phyloP scores from a whole-genome alignment of 2,329 filamentous ascomycete genomes.

The Fusarium mangiferae region DNA sequence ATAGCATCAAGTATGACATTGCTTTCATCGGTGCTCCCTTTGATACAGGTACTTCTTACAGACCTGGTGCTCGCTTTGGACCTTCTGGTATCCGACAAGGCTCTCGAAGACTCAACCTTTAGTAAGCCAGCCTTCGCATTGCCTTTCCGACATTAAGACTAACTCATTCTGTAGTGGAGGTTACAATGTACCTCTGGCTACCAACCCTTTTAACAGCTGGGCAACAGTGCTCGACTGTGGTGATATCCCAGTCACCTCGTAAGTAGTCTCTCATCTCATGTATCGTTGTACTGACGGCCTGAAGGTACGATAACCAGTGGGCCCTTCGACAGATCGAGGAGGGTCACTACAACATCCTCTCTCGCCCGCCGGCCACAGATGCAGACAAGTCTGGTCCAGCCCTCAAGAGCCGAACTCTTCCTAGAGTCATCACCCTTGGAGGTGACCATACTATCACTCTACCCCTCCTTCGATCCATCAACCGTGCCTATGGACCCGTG shows the following conservation, averaged over 20 bases:
- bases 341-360: slow-evolving; percentile 80
- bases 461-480: slow-evolving; percentile 68
- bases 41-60: slow-evolving; percentile 86
- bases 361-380: slow-evolving; percentile 75
- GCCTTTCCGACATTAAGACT: rapidly evolving
- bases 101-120: slow-evolving; percentile 85
- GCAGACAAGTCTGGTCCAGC: slow-evolving; percentile 74
- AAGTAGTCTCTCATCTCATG: slow-evolving; percentile 35
- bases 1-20: slow-evolving; percentile 77
- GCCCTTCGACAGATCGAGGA: slow-evolving; percentile 88
- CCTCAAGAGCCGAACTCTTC: slow-evolving; percentile 78
- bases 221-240: slow-evolving; percentile 84
- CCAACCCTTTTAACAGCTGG: slow-evolving; percentile 85
- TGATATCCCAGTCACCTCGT: slow-evolving; percentile 87
- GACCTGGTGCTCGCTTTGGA: slow-evolving; percentile 85
- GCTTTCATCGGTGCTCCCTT: slow-evolving; percentile 88
- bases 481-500: slow-evolving; percentile 69
- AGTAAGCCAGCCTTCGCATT: slow-evolving; percentile 65
- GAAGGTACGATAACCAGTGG: slow-evolving; percentile 82
- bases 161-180: slow-evolving; percentile 69
- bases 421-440: slow-evolving; percentile 81
- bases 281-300: neutral
- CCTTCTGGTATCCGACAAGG: slow-evolving; percentile 88
- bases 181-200: slow-evolving; percentile 83
- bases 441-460: slow-evolving; percentile 72